phyloP scores from a whole-genome alignment of 2,329 filamentous ascomycete species.

The Coniochaeta sp. region DNA sequence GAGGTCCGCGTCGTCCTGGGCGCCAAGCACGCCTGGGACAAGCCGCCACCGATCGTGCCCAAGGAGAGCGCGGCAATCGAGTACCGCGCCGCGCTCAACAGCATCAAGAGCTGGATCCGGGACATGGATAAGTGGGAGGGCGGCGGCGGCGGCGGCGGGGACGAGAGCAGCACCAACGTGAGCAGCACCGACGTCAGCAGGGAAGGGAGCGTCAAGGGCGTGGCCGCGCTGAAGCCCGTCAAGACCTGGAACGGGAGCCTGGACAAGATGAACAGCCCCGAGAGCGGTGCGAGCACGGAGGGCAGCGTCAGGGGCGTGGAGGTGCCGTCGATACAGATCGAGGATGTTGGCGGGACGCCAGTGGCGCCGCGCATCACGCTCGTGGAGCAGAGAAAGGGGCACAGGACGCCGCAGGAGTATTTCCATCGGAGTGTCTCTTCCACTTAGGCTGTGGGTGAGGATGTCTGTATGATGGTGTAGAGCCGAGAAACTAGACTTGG shows the following conservation, averaged over 20 bases:
- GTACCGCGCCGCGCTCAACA: not conserved
- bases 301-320: not conserved
- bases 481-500: not conserved
- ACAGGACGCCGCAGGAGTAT: not conserved
- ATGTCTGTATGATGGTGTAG: not conserved
- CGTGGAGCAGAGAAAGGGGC: not conserved
- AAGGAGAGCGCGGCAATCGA: not conserved
- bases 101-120: not conserved
- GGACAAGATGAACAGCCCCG: not conserved
- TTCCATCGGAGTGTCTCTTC: not conserved
- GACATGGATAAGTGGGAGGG: not conserved
- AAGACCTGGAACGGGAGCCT: not conserved
- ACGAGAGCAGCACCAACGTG: not conserved
- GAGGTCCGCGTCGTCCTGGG: conserved; percentile 49
- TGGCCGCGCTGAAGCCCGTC: not conserved
- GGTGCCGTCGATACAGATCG: not conserved
- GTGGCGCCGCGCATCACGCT: not conserved
- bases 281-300: not conserved
- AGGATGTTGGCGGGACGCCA: not conserved
- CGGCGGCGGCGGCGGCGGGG: not conserved
- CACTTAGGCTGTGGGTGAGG: not conserved
- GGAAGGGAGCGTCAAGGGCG: not conserved
- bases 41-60: conserved; percentile 34
- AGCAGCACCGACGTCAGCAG: not conserved
- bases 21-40: conserved; percentile 60